Conservation (phyloP, 306 rosid species). For the Vigna angularis region DNA sequence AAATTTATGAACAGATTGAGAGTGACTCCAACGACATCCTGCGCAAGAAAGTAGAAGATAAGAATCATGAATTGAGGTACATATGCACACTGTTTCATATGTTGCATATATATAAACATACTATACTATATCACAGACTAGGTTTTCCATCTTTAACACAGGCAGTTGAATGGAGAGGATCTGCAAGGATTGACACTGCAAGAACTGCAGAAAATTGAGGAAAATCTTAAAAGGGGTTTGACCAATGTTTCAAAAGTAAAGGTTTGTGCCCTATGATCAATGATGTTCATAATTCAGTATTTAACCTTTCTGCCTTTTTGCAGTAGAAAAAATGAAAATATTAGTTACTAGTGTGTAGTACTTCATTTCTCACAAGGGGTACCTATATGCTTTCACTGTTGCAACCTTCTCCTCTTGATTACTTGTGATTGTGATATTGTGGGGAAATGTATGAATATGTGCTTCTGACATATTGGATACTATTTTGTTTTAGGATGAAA, state of each 20-base stretch:
- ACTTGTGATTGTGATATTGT: not conserved
- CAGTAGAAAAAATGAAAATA: not conserved
- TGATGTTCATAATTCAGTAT: not conserved
- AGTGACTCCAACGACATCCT: conserved; percentile 26
- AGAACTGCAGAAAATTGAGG: conserved; percentile 51
- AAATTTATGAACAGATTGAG: conserved; percentile 38
- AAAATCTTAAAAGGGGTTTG: conserved; percentile 38
- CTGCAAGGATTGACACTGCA: conserved; percentile 45
- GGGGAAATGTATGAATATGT: not conserved
- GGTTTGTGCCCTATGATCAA: conserved; percentile 38
- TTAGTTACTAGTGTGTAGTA: conserved; percentile 6
- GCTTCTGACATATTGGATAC: conserved; percentile 1
- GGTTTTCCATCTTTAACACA: conserved; percentile 26
- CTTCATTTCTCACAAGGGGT: conserved; percentile 14
- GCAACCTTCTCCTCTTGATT: not conserved
- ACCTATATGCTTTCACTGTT: not conserved
- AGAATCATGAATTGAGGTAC: conserved; percentile 50
- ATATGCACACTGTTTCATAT: not conserved
- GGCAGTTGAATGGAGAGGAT: conserved; percentile 51
- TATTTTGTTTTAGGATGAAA: conserved; percentile 48
- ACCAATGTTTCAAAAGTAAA: conserved; percentile 41
- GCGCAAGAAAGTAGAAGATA: conserved; percentile 43
- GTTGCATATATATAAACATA: not conserved
- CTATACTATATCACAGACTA: not conserved
- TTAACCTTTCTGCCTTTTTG: not conserved